phyloP scores from a whole-genome alignment of 768 basidiomycete genomes.

The Sarcodon aspratus region DNA sequence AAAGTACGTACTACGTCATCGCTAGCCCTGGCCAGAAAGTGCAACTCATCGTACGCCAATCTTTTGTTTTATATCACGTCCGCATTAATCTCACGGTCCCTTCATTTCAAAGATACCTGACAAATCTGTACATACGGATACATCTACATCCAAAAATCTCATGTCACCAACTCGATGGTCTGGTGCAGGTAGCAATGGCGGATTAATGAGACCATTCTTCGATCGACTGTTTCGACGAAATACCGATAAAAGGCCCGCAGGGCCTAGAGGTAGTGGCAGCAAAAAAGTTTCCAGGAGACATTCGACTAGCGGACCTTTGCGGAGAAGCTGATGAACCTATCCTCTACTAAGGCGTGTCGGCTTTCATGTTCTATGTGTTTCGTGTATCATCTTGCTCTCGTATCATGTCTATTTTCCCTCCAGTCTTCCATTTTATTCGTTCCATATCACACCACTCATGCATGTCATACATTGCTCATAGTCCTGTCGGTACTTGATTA shows the following conservation, averaged over 20 bases:
- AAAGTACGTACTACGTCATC: slow-evolving; percentile 64
- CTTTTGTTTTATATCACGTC: slow-evolving; percentile 6
- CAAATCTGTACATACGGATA: neutral
- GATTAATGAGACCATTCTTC: neutral
- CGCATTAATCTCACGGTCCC: neutral
- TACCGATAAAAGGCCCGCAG: neutral
- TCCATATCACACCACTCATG: no score
- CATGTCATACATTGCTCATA: no score
- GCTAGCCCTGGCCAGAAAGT: slow-evolving; percentile 65
- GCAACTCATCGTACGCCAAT: slow-evolving; percentile 56
- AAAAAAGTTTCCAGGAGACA: no score
- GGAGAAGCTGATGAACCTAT: no score
- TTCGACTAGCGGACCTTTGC: no score
- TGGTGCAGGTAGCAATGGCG: neutral
- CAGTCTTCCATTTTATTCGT: no score
- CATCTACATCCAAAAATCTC: neutral
- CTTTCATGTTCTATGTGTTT: no score
- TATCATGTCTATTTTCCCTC: no score
- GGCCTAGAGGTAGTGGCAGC: no score
- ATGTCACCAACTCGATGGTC: neutral
- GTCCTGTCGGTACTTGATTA: no score
- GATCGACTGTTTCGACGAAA: neutral
- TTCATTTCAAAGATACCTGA: neutral
- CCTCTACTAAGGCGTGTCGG: no score
- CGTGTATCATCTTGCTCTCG: no score